Evolutionary conservation across 768 basidiomycete species (phyloP).

Genomic region (Lanmaoa rubissima): DNA sequence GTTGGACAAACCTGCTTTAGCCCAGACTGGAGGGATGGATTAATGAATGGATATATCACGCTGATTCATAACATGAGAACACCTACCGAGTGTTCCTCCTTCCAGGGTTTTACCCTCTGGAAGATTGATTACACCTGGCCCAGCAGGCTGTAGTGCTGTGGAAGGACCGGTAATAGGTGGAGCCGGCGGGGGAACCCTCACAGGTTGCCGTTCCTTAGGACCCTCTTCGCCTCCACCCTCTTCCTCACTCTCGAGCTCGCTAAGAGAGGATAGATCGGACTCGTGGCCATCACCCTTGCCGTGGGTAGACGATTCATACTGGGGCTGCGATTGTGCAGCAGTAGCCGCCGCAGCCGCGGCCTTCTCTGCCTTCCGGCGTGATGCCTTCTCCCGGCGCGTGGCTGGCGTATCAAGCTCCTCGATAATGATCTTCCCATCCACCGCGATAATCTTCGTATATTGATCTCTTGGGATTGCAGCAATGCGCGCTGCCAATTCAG

Average conservation of each 20-base stretch:
- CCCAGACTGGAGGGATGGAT: conserved; percentile 64
- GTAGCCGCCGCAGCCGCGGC: conserved; percentile 26
- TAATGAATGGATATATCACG: background rate
- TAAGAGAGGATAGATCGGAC: conserved; percentile 47
- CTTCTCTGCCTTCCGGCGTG: conserved; percentile 43
- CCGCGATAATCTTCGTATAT: conserved; percentile 30
- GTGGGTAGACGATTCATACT: background rate
- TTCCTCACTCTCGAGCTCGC: conserved; percentile 40
- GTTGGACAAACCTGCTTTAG: conserved; percentile 58
- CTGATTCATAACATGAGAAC: background rate
- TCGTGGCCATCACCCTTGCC: conserved; percentile 25
- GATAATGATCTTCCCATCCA: conserved; percentile 57
- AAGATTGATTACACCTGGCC: conserved; percentile 35
- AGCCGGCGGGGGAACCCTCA: background rate
- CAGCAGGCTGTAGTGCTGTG: conserved; percentile 11
- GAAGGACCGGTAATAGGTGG: conserved; percentile 11
- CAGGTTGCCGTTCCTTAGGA: conserved; percentile 8
- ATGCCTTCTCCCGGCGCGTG: conserved; percentile 57
- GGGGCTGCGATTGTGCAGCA: conserved; percentile 6
- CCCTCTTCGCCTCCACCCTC: conserved; percentile 10
- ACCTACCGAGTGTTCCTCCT: conserved; percentile 65
- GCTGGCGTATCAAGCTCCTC: conserved; percentile 74
- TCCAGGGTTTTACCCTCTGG: conserved; percentile 39
- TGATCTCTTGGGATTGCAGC: conserved; percentile 28
- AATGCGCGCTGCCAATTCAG: conserved; percentile 27